Percentiles rank a stretch among this genome's conserved stretches.
phyloP scores from a whole-genome alignment of 768 basidiomycete genomes.

The Russula abietina region DNA sequence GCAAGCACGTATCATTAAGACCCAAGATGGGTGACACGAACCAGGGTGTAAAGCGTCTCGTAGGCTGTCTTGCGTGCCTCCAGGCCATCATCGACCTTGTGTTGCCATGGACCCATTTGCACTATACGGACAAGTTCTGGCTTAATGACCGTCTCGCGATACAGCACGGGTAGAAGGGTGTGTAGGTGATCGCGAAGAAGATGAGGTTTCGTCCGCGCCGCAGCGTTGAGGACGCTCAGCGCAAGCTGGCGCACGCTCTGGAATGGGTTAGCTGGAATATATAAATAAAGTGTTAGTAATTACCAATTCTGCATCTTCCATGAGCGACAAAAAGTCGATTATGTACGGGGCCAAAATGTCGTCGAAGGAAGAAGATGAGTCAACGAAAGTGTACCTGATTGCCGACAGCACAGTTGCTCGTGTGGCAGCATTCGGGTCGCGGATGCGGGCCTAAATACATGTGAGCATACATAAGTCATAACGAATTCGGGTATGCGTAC shows the following conservation, averaged over 20 bases:
- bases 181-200: conserved; percentile 81
- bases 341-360: conserved; percentile 84
- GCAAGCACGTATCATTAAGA: background rate
- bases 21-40: conserved; percentile 34
- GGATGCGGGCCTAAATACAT: conserved; percentile 51
- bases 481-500: conserved; percentile 37
- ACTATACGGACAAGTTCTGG: conserved; percentile 79
- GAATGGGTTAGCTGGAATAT: conserved; percentile 3
- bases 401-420: conserved; percentile 89
- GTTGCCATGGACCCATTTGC: conserved; percentile 96
- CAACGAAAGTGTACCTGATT: conserved; percentile 86
- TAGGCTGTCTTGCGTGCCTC: conserved; percentile 96
- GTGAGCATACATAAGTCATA: conserved; percentile 7
- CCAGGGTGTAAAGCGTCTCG: conserved; percentile 94
- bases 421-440: conserved; percentile 60
- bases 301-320: conserved; percentile 85
- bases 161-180: conserved; percentile 72
- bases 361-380: conserved; percentile 79
- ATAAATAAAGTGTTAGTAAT: conserved; percentile 26
- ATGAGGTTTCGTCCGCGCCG: conserved; percentile 90
- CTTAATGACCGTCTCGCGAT: conserved; percentile 79
- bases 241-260: conserved; percentile 89
- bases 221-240: conserved; percentile 87
- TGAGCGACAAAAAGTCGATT: conserved; percentile 84
- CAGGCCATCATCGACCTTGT: conserved; percentile 94